Conservation (phyloP, 179 eudicot genomes). For the Nepenthes alata region DNA sequence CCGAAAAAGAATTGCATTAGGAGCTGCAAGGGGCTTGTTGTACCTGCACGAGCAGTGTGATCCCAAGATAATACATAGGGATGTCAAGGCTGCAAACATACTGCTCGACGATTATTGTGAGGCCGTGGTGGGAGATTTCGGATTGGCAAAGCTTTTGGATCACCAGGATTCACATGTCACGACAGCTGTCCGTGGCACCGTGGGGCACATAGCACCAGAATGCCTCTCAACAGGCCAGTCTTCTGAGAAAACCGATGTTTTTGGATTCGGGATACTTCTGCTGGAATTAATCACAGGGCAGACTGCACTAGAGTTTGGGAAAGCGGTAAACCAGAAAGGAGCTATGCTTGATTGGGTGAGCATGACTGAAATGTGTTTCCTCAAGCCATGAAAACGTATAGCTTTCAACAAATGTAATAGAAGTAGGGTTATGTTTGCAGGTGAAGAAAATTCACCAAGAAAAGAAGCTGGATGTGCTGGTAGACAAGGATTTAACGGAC, state of each 20-base stretch:
- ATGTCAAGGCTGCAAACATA: constrained; percentile 86
- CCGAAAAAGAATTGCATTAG: constrained; percentile 55
- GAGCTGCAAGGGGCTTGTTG: constrained; percentile 35
- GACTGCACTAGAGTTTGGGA: constrained; percentile 75
- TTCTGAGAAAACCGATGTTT: constrained; percentile 35
- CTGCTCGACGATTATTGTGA: constrained; percentile 55
- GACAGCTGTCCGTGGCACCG: constrained; percentile 84
- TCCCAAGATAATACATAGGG: constrained; percentile 84
- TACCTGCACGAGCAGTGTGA: constrained; percentile 91
- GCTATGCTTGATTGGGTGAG: constrained; percentile 82
- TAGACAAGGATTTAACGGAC: constrained; percentile 18
- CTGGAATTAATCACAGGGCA: constrained; percentile 81
- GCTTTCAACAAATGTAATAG: neutral
- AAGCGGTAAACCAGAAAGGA: constrained; percentile 81
- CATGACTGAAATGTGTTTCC: neutral
- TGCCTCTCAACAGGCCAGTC: constrained; percentile 22
- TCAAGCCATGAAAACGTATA: neutral
- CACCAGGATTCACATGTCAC: constrained; percentile 74
- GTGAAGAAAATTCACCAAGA: constrained; percentile 17
- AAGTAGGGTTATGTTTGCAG: constrained; percentile 3
- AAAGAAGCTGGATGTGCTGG: constrained; percentile 16
- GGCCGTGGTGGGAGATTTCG: constrained; percentile 59
- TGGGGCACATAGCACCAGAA: constrained; percentile 46
- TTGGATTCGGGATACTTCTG: constrained; percentile 75
- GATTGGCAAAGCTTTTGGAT: constrained; percentile 78